Conservation (phyloP, 2,329 filamentous ascomycete species). For the Pseudogymnoascus sp. region DNA sequence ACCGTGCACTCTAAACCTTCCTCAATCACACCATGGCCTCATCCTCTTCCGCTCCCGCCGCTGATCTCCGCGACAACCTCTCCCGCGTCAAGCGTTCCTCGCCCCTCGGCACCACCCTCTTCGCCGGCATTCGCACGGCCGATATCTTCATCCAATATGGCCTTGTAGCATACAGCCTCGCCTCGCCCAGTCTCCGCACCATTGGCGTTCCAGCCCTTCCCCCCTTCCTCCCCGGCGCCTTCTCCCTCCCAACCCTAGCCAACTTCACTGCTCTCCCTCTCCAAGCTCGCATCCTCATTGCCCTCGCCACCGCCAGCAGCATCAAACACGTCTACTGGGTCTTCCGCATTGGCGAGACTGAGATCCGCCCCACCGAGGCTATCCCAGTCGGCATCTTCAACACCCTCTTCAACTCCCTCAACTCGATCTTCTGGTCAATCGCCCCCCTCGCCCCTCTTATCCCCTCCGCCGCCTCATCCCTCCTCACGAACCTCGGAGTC, state of each 20-base stretch:
- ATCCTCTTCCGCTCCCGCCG: neutral
- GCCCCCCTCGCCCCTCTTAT: constrained; percentile 32
- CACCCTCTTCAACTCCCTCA: constrained; percentile 45
- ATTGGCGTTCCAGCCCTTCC: constrained; percentile 35
- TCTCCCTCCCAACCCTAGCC: constrained; percentile 33
- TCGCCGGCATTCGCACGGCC: constrained; percentile 39
- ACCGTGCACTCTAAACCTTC: neutral
- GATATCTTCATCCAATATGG: constrained; percentile 42
- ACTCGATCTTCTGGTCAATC: constrained; percentile 33
- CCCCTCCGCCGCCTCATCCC: constrained; percentile 32
- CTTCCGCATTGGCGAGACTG: constrained; percentile 38
- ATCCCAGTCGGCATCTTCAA: constrained; percentile 44
- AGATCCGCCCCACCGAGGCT: constrained; percentile 39
- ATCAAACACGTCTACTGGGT: constrained; percentile 52
- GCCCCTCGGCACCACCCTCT: constrained; percentile 32
- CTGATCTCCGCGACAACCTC: neutral
- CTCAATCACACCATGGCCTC: neutral
- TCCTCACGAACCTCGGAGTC: neutral
- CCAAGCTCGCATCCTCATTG: constrained; percentile 42
- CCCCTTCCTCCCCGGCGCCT: constrained; percentile 17
- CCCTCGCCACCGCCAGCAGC: constrained; percentile 43
- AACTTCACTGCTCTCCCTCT: constrained; percentile 38
- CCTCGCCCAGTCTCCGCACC: constrained; percentile 36
- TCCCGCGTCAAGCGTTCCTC: constrained; percentile 21
- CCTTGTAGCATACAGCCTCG: constrained; percentile 41